Evolutionary conservation across 2,329 filamentous ascomycete genomes (phyloP), one percentile per base, ranked within the genome.

Genomic region (Xylariaceae sp.): DNA sequence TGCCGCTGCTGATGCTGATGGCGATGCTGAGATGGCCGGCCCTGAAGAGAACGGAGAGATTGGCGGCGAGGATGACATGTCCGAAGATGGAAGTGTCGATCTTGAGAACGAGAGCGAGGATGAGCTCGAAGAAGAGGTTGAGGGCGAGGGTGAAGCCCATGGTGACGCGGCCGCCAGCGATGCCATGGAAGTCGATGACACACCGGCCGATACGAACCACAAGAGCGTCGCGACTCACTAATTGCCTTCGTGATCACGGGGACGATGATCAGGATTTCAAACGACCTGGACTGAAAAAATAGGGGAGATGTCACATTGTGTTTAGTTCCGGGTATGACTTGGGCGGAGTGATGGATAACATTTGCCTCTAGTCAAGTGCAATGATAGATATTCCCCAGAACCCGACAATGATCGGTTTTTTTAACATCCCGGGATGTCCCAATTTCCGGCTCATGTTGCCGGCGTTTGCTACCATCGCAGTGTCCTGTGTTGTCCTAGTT

Each of bases 11-110:
- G 80, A 78, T 45, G 84, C 77, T 58, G 80, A 78, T 45, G 84
- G 85, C 54, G 87, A 89, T 64, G 79, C 81, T 11, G 86, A 88
- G 60, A 89, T 90, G 86, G 86, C 78, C 43, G 86, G 85, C 46
- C 80, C 75, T 34, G 72, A 73, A 41, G 70, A 68, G 49, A 70
- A 71, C 42, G 72, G 72, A 40, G 75, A 67, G 48, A 61, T 76
- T 43, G 81, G 75, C 29, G 81, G 86, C 39, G 85, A 87, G 48
- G 81, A 84, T n/a, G 81, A 81, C 52, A 74, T 73, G 55, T 85
- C 83, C 40, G 85, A 89, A 51, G 84, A 80, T 51, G 86, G 82
- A 59, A 87, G 83, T 64, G 86, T 88, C 67, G 86, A 88, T 67
- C 80, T 88, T 34, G 86, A 88, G 67, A 84, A 84, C 49, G 85